These are phyloP conservation scores for Phanerochaete sordida DNA, from an alignment of 768 basidiomycete species.

Conservation along the genomic window DNA sequence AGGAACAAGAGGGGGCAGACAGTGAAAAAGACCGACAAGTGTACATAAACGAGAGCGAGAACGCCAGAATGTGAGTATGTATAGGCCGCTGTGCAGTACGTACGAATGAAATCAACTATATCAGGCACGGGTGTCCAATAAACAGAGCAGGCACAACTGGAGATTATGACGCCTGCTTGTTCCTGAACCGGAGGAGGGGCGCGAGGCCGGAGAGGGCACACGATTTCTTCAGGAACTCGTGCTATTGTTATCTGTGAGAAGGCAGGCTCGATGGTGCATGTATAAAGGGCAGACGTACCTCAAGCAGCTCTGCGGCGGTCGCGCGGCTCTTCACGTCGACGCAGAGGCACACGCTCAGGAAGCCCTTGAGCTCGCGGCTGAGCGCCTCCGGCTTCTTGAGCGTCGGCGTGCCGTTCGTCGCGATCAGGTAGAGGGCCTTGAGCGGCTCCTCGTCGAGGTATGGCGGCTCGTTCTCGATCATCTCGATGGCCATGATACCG, in stretches of 20 bases:
- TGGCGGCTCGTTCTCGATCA: conserved; percentile 97
- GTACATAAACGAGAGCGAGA: conserved; percentile 12
- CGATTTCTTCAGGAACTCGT: conserved; percentile 90
- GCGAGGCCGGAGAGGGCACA: conserved; percentile 82
- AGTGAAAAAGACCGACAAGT: conserved; percentile 1
- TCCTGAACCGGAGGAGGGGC: conserved; percentile 79
- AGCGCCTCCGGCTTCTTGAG: conserved; percentile 93
- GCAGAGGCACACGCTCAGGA: conserved; percentile 96
- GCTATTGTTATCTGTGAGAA: conserved; percentile 44
- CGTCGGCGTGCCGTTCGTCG: conserved; percentile 97
- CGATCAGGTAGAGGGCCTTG: conserved; percentile 92
- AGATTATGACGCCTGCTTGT: conserved; percentile 45
- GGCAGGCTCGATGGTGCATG: conserved; percentile 8
- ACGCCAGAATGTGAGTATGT: conserved; percentile 4
- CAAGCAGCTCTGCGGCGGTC: conserved; percentile 80
- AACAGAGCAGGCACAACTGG: not conserved
- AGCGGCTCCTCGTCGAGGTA: conserved; percentile 95
- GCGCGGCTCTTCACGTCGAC: conserved; percentile 95
- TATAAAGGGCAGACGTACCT: conserved; percentile 46
- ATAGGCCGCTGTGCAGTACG: not conserved
- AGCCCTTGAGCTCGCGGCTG: conserved; percentile 90
- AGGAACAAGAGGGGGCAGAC: not conserved
- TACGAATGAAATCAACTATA: not conserved
- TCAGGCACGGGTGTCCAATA: not conserved
- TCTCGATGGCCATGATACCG: conserved; percentile 98